Evolutionary conservation across 805 yeast species (phyloP), one percentile per base, ranked within the genome.

Genomic region (Barnettozyma populi): DNA sequence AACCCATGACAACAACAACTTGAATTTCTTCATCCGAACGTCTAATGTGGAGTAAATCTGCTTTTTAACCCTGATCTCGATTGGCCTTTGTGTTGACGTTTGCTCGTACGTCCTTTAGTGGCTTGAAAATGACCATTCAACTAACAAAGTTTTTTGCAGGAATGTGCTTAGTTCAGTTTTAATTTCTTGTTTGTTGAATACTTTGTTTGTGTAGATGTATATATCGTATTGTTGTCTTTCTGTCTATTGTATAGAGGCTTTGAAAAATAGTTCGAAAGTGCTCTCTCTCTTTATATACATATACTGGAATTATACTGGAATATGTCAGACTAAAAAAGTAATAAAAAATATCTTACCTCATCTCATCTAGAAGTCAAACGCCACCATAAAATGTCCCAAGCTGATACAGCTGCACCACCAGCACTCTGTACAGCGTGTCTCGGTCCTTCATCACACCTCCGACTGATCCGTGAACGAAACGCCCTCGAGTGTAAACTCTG

Each of bases 401-500:
- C 48, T 31, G 47, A 46, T 14, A 4, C 37, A 8, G 40, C 36
- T 11, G 57, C 59, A 1, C 55, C 54, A 16, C 90, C 90, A 0
- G 81, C 85, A 0, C 74, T 90, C 2, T 90, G 97, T 63, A 81
- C 79, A 34, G 56, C 61, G 6, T 90, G 97, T 62, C 68, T 88
- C 23, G 97, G 97, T 0, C 58, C 73, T 0, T 76, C 80, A 45
- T 76, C 80, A 19, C 78, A 82, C 54, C 58, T 84, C n/a, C 79
- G 86, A 45, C 79, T 90, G 85, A 74, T 80, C 2, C 74, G 85
- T 53, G 90, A 86, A 49, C 67, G 67, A 11, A 67, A 75, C 45
- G 96, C 96, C 1, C 84, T 77, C n/a, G 85, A 86, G 61, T 92
- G 98, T 63, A 83, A 84, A 61, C 67, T 86, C 14, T 92, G 98